Evolutionary conservation across 306 rosid species (phyloP).

Genomic region (Cercis canadensis): DNA sequence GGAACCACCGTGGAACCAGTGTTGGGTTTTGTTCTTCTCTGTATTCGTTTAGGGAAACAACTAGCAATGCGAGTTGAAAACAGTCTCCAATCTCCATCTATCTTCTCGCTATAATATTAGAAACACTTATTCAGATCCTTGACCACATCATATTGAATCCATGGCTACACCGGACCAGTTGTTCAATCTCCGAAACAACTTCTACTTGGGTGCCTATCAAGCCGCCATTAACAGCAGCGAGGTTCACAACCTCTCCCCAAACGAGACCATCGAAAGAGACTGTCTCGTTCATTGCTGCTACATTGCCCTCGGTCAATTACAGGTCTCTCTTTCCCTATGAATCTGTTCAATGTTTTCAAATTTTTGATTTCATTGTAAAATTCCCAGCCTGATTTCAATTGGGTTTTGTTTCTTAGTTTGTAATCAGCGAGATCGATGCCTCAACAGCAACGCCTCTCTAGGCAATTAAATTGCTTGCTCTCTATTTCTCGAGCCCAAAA

Average conservation of each 20-base stretch:
- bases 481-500: conserved; percentile 72
- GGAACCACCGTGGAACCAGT: too few species aligned
- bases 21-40: too few species aligned
- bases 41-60: too few species aligned
- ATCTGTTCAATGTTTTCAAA: not conserved
- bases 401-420: conserved; percentile 52
- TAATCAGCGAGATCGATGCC: conserved; percentile 78
- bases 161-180: conserved; percentile 80
- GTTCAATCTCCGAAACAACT: conserved; percentile 84
- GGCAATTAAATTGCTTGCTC: conserved; percentile 92
- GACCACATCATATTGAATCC: not conserved
- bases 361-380: not conserved
- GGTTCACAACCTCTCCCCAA: conserved; percentile 68
- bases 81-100: too few species aligned
- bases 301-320: conserved; percentile 80
- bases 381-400: not conserved
- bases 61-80: too few species aligned
- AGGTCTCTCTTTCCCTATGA: conserved; percentile 36
- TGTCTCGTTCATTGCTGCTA: conserved; percentile 85
- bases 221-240: conserved; percentile 91
- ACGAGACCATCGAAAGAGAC: conserved; percentile 81
- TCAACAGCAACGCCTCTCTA: conserved; percentile 90
- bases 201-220: conserved; percentile 91
- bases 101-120: too few species aligned
- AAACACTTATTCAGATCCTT: conserved; percentile 18